phyloP scores from a whole-genome alignment of 768 basidiomycete species.

The Chalciporus piperatus region DNA sequence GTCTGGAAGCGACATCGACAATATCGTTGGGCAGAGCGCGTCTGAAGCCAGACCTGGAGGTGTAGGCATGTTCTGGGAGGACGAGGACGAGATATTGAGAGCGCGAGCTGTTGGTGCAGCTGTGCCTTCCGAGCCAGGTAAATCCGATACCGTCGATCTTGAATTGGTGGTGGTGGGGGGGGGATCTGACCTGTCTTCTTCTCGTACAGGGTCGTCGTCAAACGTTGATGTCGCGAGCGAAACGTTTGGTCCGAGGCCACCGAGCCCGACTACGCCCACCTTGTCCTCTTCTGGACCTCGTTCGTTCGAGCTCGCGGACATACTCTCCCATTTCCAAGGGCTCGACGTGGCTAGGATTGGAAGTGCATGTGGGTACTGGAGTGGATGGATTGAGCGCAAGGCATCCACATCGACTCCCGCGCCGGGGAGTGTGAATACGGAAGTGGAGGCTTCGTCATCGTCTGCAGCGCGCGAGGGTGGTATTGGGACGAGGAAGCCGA shows the following conservation, averaged over 20 bases:
- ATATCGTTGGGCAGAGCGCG: not conserved
- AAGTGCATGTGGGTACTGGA: slow-evolving; percentile 42
- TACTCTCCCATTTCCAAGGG: slow-evolving; percentile 29
- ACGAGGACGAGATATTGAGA: slow-evolving; percentile 20
- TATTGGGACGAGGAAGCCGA: slow-evolving; percentile 6
- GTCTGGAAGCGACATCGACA: slow-evolving; percentile 11
- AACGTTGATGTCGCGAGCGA: not conserved
- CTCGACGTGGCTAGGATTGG: slow-evolving; percentile 41
- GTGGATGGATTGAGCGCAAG: slow-evolving; percentile 17
- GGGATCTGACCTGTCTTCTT: not conserved
- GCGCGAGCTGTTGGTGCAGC: not conserved
- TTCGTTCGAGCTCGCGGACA: slow-evolving; percentile 13
- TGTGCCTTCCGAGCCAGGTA: slow-evolving; percentile 3
- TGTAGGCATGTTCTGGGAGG: slow-evolving; percentile 27
- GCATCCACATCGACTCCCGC: not conserved
- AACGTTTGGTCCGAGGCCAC: not conserved
- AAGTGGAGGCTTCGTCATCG: not conserved
- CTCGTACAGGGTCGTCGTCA: not conserved
- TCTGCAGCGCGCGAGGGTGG: not conserved
- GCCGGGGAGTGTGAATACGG: not conserved
- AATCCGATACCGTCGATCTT: not conserved
- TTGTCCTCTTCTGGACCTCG: not conserved
- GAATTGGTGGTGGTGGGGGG: not conserved
- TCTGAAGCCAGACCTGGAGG: slow-evolving; percentile 1
- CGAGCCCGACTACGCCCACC: not conserved